Evolutionary conservation across 1,284 basidiomycete species (phyloP).

Genomic region (Coniferiporia sulphurascens): DNA sequence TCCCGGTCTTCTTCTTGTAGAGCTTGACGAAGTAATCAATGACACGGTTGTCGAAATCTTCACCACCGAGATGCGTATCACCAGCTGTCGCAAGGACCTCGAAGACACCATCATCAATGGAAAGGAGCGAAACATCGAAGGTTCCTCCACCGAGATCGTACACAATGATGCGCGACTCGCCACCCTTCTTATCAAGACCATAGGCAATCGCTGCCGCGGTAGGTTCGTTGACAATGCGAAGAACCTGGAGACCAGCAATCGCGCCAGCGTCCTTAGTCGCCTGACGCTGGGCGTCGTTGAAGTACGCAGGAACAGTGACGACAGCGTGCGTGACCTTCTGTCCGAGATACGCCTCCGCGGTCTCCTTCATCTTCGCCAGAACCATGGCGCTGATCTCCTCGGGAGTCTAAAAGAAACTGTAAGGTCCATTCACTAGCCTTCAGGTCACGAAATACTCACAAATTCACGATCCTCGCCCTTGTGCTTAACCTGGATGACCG

Average conservation of each 20-base stretch:
- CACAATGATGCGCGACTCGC: constrained; percentile 94
- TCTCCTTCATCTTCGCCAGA: constrained; percentile 98
- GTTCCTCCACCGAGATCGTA: constrained; percentile 99
- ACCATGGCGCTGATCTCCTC: constrained; percentile 96
- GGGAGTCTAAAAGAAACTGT: constrained; percentile 48
- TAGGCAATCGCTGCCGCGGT: constrained; percentile 98
- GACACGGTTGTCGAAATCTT: constrained; percentile 97
- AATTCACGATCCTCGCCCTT: constrained; percentile 84
- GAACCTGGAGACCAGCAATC: constrained; percentile 92
- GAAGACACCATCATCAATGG: constrained; percentile 97
- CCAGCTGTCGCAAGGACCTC: constrained; percentile 97
- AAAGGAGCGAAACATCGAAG: constrained; percentile 97
- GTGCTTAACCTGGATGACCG: constrained; percentile 81
- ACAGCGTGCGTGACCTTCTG: constrained; percentile 97
- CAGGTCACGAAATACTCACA: constrained; percentile 38
- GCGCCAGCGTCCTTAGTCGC: constrained; percentile 98
- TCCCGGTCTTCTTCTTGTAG: constrained; percentile 95
- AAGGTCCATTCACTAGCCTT: neutral
- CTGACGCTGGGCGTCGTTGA: constrained; percentile 99
- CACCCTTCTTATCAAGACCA: constrained; percentile 94
- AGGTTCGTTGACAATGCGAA: constrained; percentile 99
- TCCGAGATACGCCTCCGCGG: constrained; percentile 96
- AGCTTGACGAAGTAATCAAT: constrained; percentile 89
- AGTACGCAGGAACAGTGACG: constrained; percentile 97
- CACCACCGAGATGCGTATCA: constrained; percentile 98